Percentiles rank a stretch among this genome's conserved stretches.
These are phyloP conservation scores for Verbena officinalis DNA, from an alignment of 257 asterid genomes.

Conservation along the genomic window DNA sequence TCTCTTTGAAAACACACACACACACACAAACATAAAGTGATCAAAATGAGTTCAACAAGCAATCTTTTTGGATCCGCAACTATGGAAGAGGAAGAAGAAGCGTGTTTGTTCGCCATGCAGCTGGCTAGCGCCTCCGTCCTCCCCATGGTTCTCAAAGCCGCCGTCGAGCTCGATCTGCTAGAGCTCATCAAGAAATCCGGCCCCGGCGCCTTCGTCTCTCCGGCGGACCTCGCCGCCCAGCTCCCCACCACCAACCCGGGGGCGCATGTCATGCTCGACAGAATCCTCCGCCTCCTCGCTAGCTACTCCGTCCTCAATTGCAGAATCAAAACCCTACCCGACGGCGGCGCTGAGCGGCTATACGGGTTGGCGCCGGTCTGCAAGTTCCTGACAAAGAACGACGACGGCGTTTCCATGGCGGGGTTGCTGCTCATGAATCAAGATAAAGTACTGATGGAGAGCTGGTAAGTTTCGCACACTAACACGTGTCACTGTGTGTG, in stretches of 20 bases:
- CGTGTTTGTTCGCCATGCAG: constrained; percentile 60
- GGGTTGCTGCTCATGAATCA: constrained; percentile 77
- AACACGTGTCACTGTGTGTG: too few relatives aligned
- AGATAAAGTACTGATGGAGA: constrained; percentile 84
- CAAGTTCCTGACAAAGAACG: constrained; percentile 61
- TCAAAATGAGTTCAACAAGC: constrained; percentile 42
- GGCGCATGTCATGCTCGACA: constrained; percentile 60
- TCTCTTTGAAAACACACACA: neutral
- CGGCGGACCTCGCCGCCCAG: constrained; percentile 56
- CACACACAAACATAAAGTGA: neutral
- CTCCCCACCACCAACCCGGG: constrained; percentile 51
- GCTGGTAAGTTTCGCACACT: constrained; percentile 52
- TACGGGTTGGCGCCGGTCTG: constrained; percentile 67
- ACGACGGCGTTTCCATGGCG: constrained; percentile 72
- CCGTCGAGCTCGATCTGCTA: constrained; percentile 68
- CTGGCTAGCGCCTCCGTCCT: constrained; percentile 72
- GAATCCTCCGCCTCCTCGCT: constrained; percentile 70
- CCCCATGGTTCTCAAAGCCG: constrained; percentile 72
- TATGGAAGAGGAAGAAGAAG: constrained; percentile 44
- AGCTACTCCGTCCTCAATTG: constrained; percentile 55
- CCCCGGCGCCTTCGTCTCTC: constrained; percentile 52
- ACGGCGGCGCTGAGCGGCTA: constrained; percentile 56
- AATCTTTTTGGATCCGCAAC: neutral
- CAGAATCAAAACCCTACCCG: constrained; percentile 40
- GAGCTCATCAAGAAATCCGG: constrained; percentile 66